These are phyloP conservation scores for Blastobotrys indianensis DNA, from an alignment of 1,139 yeast species.

Conservation along the genomic window DNA sequence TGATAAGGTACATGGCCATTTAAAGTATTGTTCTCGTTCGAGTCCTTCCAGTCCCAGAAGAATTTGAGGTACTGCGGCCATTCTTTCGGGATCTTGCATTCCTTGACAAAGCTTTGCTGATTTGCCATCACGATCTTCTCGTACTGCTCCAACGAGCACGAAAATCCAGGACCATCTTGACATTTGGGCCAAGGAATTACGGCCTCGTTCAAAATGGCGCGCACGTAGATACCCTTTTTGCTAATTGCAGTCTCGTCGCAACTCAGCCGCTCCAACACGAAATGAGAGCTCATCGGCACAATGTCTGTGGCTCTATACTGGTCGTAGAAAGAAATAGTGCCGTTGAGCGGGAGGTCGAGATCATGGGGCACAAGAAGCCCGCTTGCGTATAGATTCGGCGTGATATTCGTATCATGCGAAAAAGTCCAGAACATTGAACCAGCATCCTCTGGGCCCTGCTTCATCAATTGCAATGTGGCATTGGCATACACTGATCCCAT, in stretches of 20 bases:
- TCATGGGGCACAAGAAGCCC: constrained; percentile 35
- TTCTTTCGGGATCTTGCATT: constrained; percentile 25
- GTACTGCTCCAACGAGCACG: constrained; percentile 33
- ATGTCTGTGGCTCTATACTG: constrained; percentile 29
- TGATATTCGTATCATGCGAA: constrained; percentile 50
- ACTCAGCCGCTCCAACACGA: constrained; percentile 44
- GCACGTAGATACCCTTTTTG: constrained; percentile 39
- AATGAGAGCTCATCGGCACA: constrained; percentile 50
- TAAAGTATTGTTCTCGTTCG: constrained; percentile 22
- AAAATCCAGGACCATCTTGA: constrained; percentile 45
- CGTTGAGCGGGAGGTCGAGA: constrained; percentile 8
- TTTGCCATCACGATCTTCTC: constrained; percentile 18
- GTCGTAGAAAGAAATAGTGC: constrained; percentile 36
- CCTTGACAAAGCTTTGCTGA: constrained; percentile 18
- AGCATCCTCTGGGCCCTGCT: constrained; percentile 28
- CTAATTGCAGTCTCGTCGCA: constrained; percentile 42
- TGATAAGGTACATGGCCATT: constrained; percentile 19
- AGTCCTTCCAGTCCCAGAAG: constrained; percentile 32
- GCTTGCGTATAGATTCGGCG: constrained; percentile 40
- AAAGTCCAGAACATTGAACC: constrained; percentile 36
- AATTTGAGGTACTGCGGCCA: constrained; percentile 28
- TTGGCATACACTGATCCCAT: constrained; percentile 46
- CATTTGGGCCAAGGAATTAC: constrained; percentile 48
- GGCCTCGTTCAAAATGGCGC: constrained; percentile 51
- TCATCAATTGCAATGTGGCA: constrained; percentile 44